Conservation (phyloP, 2,329 filamentous ascomycete genomes). For the Elsinoe perseae region DNA sequence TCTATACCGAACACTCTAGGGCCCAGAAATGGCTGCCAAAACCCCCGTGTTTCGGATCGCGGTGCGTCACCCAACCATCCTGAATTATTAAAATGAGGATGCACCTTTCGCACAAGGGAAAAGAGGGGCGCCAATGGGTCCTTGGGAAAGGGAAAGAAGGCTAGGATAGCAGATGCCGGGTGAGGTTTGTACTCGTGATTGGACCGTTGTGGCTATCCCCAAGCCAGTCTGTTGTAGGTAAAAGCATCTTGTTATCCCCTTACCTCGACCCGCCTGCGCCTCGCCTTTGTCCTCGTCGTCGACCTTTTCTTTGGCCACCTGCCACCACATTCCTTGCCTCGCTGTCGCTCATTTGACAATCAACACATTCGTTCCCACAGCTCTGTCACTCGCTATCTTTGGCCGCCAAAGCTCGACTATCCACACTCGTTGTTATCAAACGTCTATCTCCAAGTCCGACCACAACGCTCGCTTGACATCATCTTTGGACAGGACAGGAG, state of each 20-base stretch:
- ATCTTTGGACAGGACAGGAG: neutral
- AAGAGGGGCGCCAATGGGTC: neutral
- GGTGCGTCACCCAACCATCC: slow-evolving; percentile 13
- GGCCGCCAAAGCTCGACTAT: neutral
- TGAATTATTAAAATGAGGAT: slow-evolving; percentile 13
- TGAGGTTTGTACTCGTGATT: neutral
- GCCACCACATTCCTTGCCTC: slow-evolving; percentile 8
- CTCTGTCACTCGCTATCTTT: neutral
- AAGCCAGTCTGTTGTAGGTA: neutral
- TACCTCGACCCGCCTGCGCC: neutral
- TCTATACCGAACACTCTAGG: neutral
- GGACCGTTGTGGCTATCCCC: slow-evolving; percentile 13
- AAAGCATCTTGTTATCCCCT: slow-evolving; percentile 7
- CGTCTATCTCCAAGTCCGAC: slow-evolving; percentile 17
- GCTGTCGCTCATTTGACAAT: slow-evolving; percentile 10
- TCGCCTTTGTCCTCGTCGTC: neutral
- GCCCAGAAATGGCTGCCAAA: too few species aligned
- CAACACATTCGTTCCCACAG: neutral
- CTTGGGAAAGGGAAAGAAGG: too few species aligned
- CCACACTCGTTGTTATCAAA: slow-evolving; percentile 12
- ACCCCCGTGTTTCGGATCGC: slow-evolving; percentile 8
- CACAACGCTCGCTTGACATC: slow-evolving; percentile 10
- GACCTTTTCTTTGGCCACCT: neutral
- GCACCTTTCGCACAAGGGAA: neutral
- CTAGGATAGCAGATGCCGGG: neutral